Evolutionary conservation across 2,329 filamentous ascomycete genomes (phyloP).

Genomic region (Fusarium coffeatum): DNA sequence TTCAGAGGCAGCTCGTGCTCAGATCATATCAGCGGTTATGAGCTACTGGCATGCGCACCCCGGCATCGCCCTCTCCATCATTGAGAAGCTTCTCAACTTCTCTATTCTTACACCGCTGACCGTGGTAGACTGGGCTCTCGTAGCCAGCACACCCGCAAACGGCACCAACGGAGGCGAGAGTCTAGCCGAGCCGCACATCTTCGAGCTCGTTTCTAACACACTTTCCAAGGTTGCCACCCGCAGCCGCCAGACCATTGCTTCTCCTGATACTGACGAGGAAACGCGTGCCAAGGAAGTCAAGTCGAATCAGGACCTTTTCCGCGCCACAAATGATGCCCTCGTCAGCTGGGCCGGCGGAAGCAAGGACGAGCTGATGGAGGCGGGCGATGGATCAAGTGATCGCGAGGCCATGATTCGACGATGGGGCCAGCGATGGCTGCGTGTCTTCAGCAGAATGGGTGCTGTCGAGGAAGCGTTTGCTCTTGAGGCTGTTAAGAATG

Average conservation of each 20-base stretch:
- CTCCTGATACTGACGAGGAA: slow-evolving; percentile 71
- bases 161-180: slow-evolving; percentile 68
- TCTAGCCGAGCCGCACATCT: slow-evolving; percentile 80
- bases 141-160: slow-evolving; percentile 63
- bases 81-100: slow-evolving; percentile 98
- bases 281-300: slow-evolving; percentile 75
- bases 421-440: slow-evolving; percentile 89
- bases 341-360: slow-evolving; percentile 76
- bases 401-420: slow-evolving; percentile 74
- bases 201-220: slow-evolving; percentile 90
- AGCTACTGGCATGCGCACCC: slow-evolving; percentile 94
- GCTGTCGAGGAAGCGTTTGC: slow-evolving; percentile 84
- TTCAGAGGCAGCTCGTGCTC: slow-evolving; percentile 80
- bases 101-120: slow-evolving; percentile 87
- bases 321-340: slow-evolving; percentile 81
- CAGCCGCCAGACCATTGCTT: slow-evolving; percentile 80
- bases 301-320: slow-evolving; percentile 83
- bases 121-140: slow-evolving; percentile 90
- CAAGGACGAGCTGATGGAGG: slow-evolving; percentile 81
- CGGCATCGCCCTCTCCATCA: slow-evolving; percentile 88
- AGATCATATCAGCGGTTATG: slow-evolving; percentile 92
- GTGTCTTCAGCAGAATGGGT: slow-evolving; percentile 83
- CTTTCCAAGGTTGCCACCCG: slow-evolving; percentile 90
- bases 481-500: slow-evolving; percentile 47
- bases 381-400: slow-evolving; percentile 67